Evolutionary conservation across 2,329 filamentous ascomycete genomes (phyloP).

Genomic region (Alternaria postmessia): DNA sequence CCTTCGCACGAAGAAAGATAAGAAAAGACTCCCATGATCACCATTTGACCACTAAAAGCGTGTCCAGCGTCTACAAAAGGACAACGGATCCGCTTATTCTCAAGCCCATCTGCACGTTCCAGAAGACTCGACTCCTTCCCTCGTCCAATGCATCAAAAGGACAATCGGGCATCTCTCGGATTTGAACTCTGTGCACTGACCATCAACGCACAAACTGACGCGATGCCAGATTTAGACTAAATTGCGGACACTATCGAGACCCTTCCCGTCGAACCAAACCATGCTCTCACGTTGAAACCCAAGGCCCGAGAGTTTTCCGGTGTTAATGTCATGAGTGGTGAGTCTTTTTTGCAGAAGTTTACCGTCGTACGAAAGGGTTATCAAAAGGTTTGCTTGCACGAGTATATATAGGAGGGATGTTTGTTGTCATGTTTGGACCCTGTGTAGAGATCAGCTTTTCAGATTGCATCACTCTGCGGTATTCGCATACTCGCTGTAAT

Average conservation of each 20-base stretch:
- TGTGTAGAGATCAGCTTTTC: not conserved
- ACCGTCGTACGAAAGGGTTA: not conserved
- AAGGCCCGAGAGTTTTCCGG: constrained; percentile 5
- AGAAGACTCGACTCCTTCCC: not conserved
- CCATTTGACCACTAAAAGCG: not conserved
- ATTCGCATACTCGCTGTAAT: not conserved
- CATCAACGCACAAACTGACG: not conserved
- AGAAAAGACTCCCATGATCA: not conserved
- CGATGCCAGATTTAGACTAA: not conserved
- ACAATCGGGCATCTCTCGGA: constrained; percentile 1
- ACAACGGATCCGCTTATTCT: not conserved
- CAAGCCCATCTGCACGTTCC: not conserved
- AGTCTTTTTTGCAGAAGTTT: not conserved
- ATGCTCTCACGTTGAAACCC: not conserved
- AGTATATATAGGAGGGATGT: not conserved
- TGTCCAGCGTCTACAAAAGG: not conserved
- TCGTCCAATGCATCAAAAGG: not conserved
- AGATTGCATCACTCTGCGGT: not conserved
- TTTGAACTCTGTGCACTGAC: not conserved
- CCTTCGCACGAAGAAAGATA: not conserved
- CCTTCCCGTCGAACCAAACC: constrained; percentile 3
- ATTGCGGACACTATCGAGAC: not conserved
- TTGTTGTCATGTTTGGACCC: not conserved
- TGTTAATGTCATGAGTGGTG: not conserved
- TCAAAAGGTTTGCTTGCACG: not conserved